phyloP scores from a whole-genome alignment of 1,139 yeast species.

The Yamadazyma diddensiae region DNA sequence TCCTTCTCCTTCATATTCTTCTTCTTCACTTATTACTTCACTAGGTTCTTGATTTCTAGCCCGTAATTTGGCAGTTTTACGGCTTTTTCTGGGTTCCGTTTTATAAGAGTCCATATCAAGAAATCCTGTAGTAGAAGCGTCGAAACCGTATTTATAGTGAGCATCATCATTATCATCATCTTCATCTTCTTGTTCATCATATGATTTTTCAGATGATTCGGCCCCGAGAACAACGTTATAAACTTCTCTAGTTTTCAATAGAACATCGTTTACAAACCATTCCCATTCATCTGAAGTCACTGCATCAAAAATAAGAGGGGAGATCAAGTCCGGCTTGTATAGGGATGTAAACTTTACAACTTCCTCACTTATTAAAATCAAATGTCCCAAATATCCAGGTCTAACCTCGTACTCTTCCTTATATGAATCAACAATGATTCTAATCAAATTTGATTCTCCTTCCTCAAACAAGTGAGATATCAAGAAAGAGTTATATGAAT shows the following conservation, averaged over 20 bases:
- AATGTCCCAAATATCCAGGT: slow-evolving; percentile 50
- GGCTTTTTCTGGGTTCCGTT: slow-evolving; percentile 10
- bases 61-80: slow-evolving; percentile 19
- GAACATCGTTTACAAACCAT: slow-evolving; percentile 43
- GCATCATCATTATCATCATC: slow-evolving; percentile 4
- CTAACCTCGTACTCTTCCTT: slow-evolving; percentile 25
- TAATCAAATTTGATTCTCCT: slow-evolving; percentile 31
- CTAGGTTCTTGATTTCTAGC: slow-evolving; percentile 10
- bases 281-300: slow-evolving; percentile 41
- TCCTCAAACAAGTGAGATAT: slow-evolving; percentile 40
- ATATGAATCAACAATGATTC: slow-evolving; percentile 33
- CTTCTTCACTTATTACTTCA: slow-evolving; percentile 13
- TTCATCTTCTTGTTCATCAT: slow-evolving; percentile 10
- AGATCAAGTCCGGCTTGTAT: slow-evolving; percentile 47
- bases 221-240: slow-evolving; percentile 46
- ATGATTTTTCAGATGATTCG: slow-evolving; percentile 15
- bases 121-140: slow-evolving; percentile 33
- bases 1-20: slow-evolving; percentile 12
- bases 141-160: slow-evolving; percentile 24
- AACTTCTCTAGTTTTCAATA: slow-evolving; percentile 44
- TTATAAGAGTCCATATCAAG: slow-evolving; percentile 34
- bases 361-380: slow-evolving; percentile 46
- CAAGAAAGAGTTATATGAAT: slow-evolving; percentile 46
- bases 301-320: slow-evolving; percentile 40
- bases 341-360: slow-evolving; percentile 48